Evolutionary conservation across 352 stramenopile genomes (phyloP).

Genomic region (Paralagenidium karlingii): DNA sequence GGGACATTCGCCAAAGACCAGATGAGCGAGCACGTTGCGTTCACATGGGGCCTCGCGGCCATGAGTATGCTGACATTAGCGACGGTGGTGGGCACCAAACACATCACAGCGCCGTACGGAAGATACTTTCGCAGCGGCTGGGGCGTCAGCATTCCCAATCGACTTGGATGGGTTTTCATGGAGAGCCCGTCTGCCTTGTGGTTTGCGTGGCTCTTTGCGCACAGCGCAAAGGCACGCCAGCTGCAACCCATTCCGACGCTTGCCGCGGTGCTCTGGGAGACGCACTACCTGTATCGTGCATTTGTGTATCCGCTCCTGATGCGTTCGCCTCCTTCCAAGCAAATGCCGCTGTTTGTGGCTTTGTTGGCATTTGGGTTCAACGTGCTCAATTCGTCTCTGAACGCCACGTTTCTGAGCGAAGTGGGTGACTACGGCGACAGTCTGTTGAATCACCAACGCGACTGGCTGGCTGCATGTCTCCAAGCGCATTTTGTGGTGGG

Average conservation of each 20-base stretch:
- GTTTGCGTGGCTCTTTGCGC: conserved; percentile 33
- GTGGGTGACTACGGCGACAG: conserved; percentile 33
- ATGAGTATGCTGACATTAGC: too few relatives aligned
- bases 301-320: conserved; percentile 68
- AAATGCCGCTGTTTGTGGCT: conserved; percentile 46
- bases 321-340: conserved; percentile 25
- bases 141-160: conserved; percentile 37
- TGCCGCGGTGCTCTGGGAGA: conserved; percentile 37
- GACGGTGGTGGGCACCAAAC: conserved; percentile 30
- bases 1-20: too few relatives aligned
- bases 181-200: conserved; percentile 50
- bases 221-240: too few relatives aligned
- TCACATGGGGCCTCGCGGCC: too few relatives aligned
- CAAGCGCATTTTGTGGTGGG: conserved; percentile 41
- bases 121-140: conserved; percentile 35
- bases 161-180: conserved; percentile 61
- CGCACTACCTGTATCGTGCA: conserved; percentile 55
- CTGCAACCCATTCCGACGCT: conserved; percentile 25
- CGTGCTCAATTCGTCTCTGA: conserved; percentile 57
- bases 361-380: conserved; percentile 49
- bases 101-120: conserved; percentile 54
- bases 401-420: conserved; percentile 46
- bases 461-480: conserved; percentile 15
- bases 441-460: conserved; percentile 3
- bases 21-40: too few relatives aligned